Percentiles rank a stretch among this genome's conserved stretches.
Conservation (phyloP, 2,329 filamentous ascomycete species). For the Sporothrix sp. region DNA sequence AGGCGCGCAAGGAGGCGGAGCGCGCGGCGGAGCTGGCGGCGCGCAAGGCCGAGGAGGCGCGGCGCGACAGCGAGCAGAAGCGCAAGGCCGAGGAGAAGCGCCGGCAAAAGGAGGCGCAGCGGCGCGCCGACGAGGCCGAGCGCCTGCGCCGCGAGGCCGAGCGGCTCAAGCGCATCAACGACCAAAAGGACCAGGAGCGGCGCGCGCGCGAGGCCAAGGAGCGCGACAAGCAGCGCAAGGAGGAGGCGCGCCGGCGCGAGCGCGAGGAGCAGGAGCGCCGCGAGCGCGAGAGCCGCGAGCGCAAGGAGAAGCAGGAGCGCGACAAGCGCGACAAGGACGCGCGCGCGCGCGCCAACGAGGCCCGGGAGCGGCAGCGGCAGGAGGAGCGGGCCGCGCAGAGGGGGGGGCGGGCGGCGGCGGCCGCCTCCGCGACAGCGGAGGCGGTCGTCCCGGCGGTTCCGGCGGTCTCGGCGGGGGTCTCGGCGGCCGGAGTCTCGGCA, state of each 20-base stretch:
- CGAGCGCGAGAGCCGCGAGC: slow-evolving; percentile 44
- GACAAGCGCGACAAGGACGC: slow-evolving; percentile 43
- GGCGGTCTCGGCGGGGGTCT: background rate
- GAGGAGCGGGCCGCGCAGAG: slow-evolving; percentile 36
- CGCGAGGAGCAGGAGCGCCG: slow-evolving; percentile 52
- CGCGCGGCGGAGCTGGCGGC: slow-evolving; percentile 80
- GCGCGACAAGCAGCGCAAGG: slow-evolving; percentile 73
- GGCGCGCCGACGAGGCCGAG: slow-evolving; percentile 79
- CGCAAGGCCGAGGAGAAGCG: slow-evolving; percentile 81
- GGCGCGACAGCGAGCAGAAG: slow-evolving; percentile 61
- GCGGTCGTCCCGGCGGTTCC: background rate
- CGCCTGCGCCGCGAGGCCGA: slow-evolving; percentile 76
- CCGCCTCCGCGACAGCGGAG: background rate
- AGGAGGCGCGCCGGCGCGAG: slow-evolving; percentile 65
- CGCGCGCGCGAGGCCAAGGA: slow-evolving; percentile 73
- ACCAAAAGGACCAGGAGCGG: slow-evolving; percentile 78
- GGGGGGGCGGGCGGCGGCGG: slow-evolving; percentile 21
- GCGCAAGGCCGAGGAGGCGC: slow-evolving; percentile 63
- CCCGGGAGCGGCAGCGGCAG: slow-evolving; percentile 22
- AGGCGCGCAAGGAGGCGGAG: slow-evolving; percentile 76
- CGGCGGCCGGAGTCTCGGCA: too few relatives aligned
- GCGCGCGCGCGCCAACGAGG: slow-evolving; percentile 31
- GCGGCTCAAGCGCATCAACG: slow-evolving; percentile 64
- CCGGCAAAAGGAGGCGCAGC: slow-evolving; percentile 83
- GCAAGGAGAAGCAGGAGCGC: slow-evolving; percentile 49